These are phyloP conservation scores for Phialophora macrospora DNA, from an alignment of 2,329 filamentous ascomycete species.

Conservation along the genomic window DNA sequence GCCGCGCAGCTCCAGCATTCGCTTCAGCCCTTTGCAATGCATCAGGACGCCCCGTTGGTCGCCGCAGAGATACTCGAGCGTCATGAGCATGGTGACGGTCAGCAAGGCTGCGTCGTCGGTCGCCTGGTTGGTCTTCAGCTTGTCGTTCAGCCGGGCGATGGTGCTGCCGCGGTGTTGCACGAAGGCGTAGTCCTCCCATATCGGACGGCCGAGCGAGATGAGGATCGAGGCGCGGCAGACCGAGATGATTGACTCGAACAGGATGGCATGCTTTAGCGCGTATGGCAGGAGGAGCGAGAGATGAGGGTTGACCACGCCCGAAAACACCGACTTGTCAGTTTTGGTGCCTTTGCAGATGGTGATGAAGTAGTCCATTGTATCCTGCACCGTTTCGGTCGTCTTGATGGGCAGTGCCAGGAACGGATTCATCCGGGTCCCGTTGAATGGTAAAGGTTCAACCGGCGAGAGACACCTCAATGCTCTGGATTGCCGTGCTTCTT, in stretches of 20 bases:
- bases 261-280: slow-evolving; percentile 31
- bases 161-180: slow-evolving; percentile 36
- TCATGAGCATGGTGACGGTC: slow-evolving; percentile 37
- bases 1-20: slow-evolving; percentile 34
- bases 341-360: slow-evolving; percentile 29
- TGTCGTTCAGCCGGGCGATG: slow-evolving; percentile 31
- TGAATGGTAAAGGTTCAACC: slow-evolving; percentile 30
- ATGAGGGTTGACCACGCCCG: slow-evolving; percentile 32
- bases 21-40: slow-evolving; percentile 34
- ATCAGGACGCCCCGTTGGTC: slow-evolving; percentile 32
- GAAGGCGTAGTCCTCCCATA: slow-evolving; percentile 35
- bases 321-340: slow-evolving; percentile 4
- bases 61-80: slow-evolving; percentile 36
- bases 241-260: slow-evolving; percentile 38
- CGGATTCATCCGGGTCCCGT: slow-evolving; percentile 33
- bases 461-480: slow-evolving; percentile 19
- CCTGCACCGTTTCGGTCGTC: slow-evolving; percentile 28
- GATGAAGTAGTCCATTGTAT: slow-evolving; percentile 35
- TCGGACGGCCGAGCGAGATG: slow-evolving; percentile 30
- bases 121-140: slow-evolving; percentile 22
- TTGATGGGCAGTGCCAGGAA: slow-evolving; percentile 34
- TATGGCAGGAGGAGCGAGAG: slow-evolving; percentile 36
- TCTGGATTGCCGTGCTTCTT: neutral
- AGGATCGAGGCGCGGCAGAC: slow-evolving; percentile 36
- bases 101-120: slow-evolving; percentile 33